Evolutionary conservation across 1,284 basidiomycete genomes (phyloP).

Genomic region (Leccinum pseudoinsigne): DNA sequence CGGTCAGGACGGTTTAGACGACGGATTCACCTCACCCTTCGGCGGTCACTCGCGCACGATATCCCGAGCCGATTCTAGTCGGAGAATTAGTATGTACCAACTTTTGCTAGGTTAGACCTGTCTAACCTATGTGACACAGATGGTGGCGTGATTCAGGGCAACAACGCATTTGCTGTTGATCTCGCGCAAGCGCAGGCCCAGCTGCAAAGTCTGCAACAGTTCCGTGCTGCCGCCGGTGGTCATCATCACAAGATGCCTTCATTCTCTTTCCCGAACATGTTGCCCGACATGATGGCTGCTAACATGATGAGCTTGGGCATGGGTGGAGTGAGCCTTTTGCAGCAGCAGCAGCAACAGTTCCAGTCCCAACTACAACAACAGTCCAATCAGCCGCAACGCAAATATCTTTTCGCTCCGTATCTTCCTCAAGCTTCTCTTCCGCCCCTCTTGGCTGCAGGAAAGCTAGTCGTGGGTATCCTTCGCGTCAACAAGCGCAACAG

Average conservation of each 20-base stretch:
- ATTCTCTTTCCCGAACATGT: constrained; percentile 96
- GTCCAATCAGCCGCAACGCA: constrained; percentile 90
- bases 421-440: constrained; percentile 97
- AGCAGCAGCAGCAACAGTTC: constrained; percentile 86
- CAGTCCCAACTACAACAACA: constrained; percentile 91
- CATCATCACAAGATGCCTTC: constrained; percentile 97
- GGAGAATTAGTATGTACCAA: constrained; percentile 77
- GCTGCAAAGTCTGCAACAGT: constrained; percentile 94
- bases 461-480: constrained; percentile 96
- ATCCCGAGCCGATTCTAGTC: constrained; percentile 79
- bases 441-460: constrained; percentile 95
- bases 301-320: constrained; percentile 91
- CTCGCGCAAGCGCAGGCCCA: constrained; percentile 96
- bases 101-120: background rate
- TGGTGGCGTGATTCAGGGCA: constrained; percentile 70
- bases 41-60: constrained; percentile 76
- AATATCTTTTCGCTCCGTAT: constrained; percentile 98
- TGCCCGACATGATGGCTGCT: constrained; percentile 93
- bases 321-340: constrained; percentile 75
- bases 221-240: constrained; percentile 92
- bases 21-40: constrained; percentile 64
- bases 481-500: constrained; percentile 99
- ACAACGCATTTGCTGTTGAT: constrained; percentile 70
- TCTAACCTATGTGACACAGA: constrained; percentile 42
- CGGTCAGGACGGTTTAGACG: constrained; percentile 69